Percentiles rank a stretch among this genome's conserved stretches.
These are phyloP conservation scores for Gigaspora rosea DNA, from an alignment of 192 early-diverging fungal species.

Conservation along the genomic window DNA sequence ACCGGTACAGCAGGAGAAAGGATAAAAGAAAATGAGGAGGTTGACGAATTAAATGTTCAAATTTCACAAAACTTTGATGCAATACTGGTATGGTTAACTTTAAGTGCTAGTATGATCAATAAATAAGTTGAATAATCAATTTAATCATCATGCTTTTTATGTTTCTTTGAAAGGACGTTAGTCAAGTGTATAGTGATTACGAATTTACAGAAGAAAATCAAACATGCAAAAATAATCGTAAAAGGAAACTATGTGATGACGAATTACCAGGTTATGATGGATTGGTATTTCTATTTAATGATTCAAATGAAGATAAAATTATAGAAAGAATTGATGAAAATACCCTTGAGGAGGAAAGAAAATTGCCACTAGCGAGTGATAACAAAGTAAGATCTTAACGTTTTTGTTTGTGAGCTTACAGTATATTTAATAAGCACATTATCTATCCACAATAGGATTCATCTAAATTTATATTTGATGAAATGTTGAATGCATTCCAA, in stretches of 20 bases:
- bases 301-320: slow-evolving; percentile 11
- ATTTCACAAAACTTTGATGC: neutral
- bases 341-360: slow-evolving; percentile 23
- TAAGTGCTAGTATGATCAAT: neutral
- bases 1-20: neutral
- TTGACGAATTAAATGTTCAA: neutral
- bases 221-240: slow-evolving; percentile 7
- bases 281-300: slow-evolving; percentile 20
- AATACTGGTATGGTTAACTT: slow-evolving; percentile 12
- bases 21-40: too few species aligned
- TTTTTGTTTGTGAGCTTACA: neutral
- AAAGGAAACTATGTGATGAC: slow-evolving; percentile 11
- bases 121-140: neutral
- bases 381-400: slow-evolving; percentile 1
- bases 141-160: slow-evolving; percentile 20
- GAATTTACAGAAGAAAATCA: slow-evolving; percentile 8
- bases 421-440: slow-evolving; percentile 17
- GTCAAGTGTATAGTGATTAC: neutral
- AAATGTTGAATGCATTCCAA: slow-evolving; percentile 7
- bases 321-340: slow-evolving; percentile 19
- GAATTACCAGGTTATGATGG: slow-evolving; percentile 21
- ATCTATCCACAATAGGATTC: slow-evolving; percentile 4
- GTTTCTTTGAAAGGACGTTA: slow-evolving; percentile 17
- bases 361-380: slow-evolving; percentile 22
- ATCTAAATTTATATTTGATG: slow-evolving; percentile 8